Evolutionary conservation across 1,284 basidiomycete genomes (phyloP).

Genomic region (Ganoderma meredithae): DNA sequence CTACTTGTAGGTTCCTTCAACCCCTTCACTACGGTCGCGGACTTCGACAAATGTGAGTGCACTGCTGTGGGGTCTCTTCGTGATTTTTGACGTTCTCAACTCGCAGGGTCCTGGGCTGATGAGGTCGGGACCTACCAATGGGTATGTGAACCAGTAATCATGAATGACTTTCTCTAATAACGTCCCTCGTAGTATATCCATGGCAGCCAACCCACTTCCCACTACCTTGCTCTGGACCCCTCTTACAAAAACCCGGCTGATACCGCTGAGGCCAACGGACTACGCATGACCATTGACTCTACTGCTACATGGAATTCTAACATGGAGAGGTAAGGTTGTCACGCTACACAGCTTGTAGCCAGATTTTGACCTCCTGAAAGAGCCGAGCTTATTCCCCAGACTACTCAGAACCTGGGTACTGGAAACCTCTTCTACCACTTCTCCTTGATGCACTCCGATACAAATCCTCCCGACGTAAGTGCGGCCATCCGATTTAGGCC

Average conservation of each 20-base stretch:
- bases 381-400: conserved; percentile 67
- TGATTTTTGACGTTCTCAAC: background rate
- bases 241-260: conserved; percentile 69
- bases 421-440: conserved; percentile 73
- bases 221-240: conserved; percentile 60
- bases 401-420: conserved; percentile 61
- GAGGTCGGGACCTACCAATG: conserved; percentile 67
- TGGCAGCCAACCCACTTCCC: conserved; percentile 57
- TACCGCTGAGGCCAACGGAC: conserved; percentile 57
- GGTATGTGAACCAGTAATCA: conserved; percentile 41
- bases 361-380: conserved; percentile 40
- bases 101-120: conserved; percentile 63
- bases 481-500: background rate
- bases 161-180: background rate
- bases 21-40: conserved; percentile 51
- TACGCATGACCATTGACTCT: conserved; percentile 63
- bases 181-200: conserved; percentile 61
- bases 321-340: conserved; percentile 40
- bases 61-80: conserved; percentile 4
- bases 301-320: conserved; percentile 62
- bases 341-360: background rate
- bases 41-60: conserved; percentile 61
- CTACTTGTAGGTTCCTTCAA: conserved; percentile 49
- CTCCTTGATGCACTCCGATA: conserved; percentile 56
- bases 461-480: conserved; percentile 61